phyloP scores from a whole-genome alignment of 2,329 filamentous ascomycete genomes.

The Penicillium sp. region DNA sequence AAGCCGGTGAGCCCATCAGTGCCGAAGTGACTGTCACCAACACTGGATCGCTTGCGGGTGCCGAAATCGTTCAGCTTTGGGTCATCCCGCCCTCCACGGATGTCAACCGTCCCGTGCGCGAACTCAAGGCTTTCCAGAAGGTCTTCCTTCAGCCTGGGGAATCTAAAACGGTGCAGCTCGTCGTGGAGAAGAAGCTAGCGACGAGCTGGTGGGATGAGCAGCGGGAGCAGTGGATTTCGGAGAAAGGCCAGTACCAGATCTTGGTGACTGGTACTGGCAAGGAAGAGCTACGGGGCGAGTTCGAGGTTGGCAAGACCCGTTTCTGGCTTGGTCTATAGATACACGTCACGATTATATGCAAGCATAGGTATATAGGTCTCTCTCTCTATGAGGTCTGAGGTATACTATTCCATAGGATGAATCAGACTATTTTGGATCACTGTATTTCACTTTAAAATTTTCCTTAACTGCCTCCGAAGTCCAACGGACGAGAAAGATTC shows the following conservation, averaged over 20 bases:
- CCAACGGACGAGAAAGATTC: too few species aligned
- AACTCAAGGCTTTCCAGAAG: slow-evolving; percentile 66
- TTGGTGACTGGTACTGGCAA: slow-evolving; percentile 58
- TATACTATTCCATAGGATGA: too few species aligned
- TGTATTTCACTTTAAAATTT: too few species aligned
- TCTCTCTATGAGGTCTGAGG: neutral
- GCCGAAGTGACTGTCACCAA: slow-evolving; percentile 52
- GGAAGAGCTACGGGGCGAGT: slow-evolving; percentile 51
- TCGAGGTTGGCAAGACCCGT: slow-evolving; percentile 59
- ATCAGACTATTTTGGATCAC: too few species aligned
- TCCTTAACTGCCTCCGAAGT: too few species aligned
- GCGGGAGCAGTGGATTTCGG: slow-evolving; percentile 62
- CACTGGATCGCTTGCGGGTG: slow-evolving; percentile 52
- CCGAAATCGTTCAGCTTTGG: slow-evolving; percentile 58
- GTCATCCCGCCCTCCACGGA: slow-evolving; percentile 46
- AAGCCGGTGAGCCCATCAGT: slow-evolving; percentile 46
- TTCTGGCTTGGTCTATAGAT: slow-evolving; percentile 65
- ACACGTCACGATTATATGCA: neutral
- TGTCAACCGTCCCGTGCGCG: slow-evolving; percentile 58
- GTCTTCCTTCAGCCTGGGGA: slow-evolving; percentile 61
- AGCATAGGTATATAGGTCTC: neutral
- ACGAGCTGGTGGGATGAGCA: slow-evolving; percentile 70
- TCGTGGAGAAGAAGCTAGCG: slow-evolving; percentile 61
- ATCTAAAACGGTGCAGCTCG: slow-evolving; percentile 56
- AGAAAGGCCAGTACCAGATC: slow-evolving; percentile 64